A percentile compares a stretch with the other conserved stretches of the same genome.
Evolutionary conservation across 2,329 filamentous ascomycete genomes (phyloP).

Genomic region (Hymenoscyphus fructigenus): DNA sequence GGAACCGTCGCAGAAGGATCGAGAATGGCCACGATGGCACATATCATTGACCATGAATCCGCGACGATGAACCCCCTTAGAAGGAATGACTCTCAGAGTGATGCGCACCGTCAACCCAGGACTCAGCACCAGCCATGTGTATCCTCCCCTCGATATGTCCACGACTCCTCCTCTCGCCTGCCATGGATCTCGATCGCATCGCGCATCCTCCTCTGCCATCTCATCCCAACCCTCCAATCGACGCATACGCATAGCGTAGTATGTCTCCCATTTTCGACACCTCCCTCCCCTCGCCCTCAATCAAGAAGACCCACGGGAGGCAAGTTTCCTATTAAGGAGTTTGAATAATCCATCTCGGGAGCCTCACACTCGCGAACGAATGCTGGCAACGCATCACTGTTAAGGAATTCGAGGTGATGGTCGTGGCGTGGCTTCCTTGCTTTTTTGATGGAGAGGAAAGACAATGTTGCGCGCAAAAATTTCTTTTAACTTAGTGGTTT

Average conservation of each 20-base stretch:
- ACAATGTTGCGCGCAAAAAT: conserved; percentile 10
- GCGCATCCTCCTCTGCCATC: neutral
- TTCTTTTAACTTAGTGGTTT: conserved; percentile 13
- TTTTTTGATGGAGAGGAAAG: conserved; percentile 57
- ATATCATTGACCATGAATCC: neutral
- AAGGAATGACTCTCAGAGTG: neutral
- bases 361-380: conserved; percentile 52
- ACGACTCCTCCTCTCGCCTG: neutral
- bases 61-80: neutral
- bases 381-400: conserved; percentile 71
- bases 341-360: conserved; percentile 58
- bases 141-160: neutral
- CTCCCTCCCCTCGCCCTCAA: conserved; percentile 67
- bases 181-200: neutral
- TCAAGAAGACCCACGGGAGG: conserved; percentile 67
- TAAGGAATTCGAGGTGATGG: conserved; percentile 54
- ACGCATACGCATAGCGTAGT: neutral
- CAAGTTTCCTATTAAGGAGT: conserved; percentile 67
- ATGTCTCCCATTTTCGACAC: conserved; percentile 73
- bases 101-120: neutral
- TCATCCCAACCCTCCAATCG: neutral
- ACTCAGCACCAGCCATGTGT: neutral
- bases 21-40: neutral
- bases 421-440: conserved; percentile 67
- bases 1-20: neutral